Base-by-base conservation (phyloP, 2,329 filamentous ascomycete genomes). In the Fusarium bactridioides region DNA sequence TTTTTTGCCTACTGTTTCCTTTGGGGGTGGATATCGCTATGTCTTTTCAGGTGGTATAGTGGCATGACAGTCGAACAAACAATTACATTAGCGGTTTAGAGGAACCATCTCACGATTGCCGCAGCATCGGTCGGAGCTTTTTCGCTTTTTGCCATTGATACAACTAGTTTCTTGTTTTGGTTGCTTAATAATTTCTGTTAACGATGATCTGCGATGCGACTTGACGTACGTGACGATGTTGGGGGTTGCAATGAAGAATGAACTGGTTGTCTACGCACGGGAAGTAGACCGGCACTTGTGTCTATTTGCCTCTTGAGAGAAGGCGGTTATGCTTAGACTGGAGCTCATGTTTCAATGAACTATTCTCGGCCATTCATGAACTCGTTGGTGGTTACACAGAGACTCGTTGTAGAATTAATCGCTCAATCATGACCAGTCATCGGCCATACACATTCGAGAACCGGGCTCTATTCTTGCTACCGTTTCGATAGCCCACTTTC, bases 191-290 rank as follows among this genome's bases (percentile, higher is more conserved):
- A 54, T 60, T 23, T 48, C 50, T 37, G 23, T 60, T 37, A 40
- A 51, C 41, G 60, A 55, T 18, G 71, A 74, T 73, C 67, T 70
- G 61, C 65, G 56, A 70, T 58, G 72, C 55, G 61, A 61, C 64
- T 74, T 74, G 69, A 73, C 72, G 65, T 70, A 67, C 65, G 57
- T 62, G 67, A 58, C 53, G 47, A 60, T 60, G 54, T 58, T 74
- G 47, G 62, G 69, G 58, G 58, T 70, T 54, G 35, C 58, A 33
- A 33, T 33, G 31, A 33, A 33, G 31, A 61, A 35, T 56, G 27
- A 25, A 25, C 11, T 45, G 41, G 21, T 27, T 53, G 41, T 35
- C 56, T 50, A 51, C 29, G 8, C 25, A 50, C 60, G 69, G 43
- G 61, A 67, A 59, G 65, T 41, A 58, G 19, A 38, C 61, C 60